Base-by-base conservation (phyloP, 164 flowering plant genomes). In the Vitis rotundifolia region DNA sequence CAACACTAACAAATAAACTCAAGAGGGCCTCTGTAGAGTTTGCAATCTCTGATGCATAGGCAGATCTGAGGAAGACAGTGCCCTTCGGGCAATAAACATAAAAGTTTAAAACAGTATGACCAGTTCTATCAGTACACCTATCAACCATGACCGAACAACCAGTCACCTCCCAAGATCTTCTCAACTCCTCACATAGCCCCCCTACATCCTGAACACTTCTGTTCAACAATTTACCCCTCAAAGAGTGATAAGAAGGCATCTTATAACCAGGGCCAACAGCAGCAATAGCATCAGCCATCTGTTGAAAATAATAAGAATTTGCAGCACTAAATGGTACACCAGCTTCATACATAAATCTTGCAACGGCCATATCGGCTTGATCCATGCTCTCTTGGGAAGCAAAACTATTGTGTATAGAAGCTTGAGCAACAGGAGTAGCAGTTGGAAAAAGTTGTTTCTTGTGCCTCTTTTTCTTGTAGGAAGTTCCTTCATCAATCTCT, bases 141-240 rank as follows among this genome's bases (percentile, higher is more conserved):
- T 87, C 88, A 26, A 68, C 85, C 71, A 84, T 71, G 50, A 86
- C 79, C 0, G 84, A 71, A 67, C 87, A 83, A 19, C 89, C 89
- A 64, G 79, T 80, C 64, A 73, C 73, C 63, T 78, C 80, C 89
- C 87, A 86, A 44, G 79, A 71, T 54, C 74, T 77, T 55, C 73
- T 77, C 2, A 78, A 56, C 66, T 77, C 84, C 61, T 75, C 66
- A 63, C 73, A 71, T 63, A 73, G 68, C 29, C 75, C 80, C 44
- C 67, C 69, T 16, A 69, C 69, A 57, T 81, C 84, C 19, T 67
- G 74, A 67, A 81, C 79, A 59, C 67, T 68, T 68, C 59, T 67
- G 68, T 71, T 71, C 71, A 85, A 57, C 49, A 83, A 50, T 12
- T 66, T 68, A 13, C 81, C 82, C 69, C 82, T 68, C 68, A 85